Conservation (phyloP, 192 early-diverging fungal genomes). For the Allomyces macrogynus region DNA sequence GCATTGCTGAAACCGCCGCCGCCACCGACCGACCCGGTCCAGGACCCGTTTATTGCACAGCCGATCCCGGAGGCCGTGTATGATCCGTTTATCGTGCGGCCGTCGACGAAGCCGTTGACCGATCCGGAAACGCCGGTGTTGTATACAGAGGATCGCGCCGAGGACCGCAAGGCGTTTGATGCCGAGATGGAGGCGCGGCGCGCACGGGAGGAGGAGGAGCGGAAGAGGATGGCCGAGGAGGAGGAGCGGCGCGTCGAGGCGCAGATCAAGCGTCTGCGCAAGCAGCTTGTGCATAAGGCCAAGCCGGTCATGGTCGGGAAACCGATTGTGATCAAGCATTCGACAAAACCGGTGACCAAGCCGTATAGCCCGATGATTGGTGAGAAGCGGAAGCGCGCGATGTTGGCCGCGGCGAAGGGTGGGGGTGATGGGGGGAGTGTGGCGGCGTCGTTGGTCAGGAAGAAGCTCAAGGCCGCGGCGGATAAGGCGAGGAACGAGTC, state of each 20-base stretch:
- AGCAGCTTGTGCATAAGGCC: conserved; percentile 31
- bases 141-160: conserved; percentile 32
- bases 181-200: conserved; percentile 26
- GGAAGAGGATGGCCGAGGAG: conserved; percentile 25
- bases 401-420: conserved; percentile 6
- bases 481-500: neutral
- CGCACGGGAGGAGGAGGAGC: conserved; percentile 27
- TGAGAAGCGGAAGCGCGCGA: conserved; percentile 11
- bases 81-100: too few relatives aligned
- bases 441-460: too few relatives aligned
- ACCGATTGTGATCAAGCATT: conserved; percentile 27
- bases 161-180: conserved; percentile 45
- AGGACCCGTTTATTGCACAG: conserved; percentile 33
- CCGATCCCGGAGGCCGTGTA: conserved; percentile 15
- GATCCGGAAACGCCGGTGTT: conserved; percentile 17
- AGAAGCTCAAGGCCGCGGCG: neutral
- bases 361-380: conserved; percentile 15
- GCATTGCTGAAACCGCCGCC: conserved; percentile 17
- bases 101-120: conserved; percentile 13
- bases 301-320: conserved; percentile 34
- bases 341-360: conserved; percentile 29
- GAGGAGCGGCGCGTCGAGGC: conserved; percentile 26
- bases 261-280: conserved; percentile 30
- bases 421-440: too few relatives aligned
- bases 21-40: conserved; percentile 17